Evolutionary conservation across 2,329 filamentous ascomycete species (phyloP), one percentile per base, ranked within the genome.

Genomic region (Stemphylium beticola): DNA sequence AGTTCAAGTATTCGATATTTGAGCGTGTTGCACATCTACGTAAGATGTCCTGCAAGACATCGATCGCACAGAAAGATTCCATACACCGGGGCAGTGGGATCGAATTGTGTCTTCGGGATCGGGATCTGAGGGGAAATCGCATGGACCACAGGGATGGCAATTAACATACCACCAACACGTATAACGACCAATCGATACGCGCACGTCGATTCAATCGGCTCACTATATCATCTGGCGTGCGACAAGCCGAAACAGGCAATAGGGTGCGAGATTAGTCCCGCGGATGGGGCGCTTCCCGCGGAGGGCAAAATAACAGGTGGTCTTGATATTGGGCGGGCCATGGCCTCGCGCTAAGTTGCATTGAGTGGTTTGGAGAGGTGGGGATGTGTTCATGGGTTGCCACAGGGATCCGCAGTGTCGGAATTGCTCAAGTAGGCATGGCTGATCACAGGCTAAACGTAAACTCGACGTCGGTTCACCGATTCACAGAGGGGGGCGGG

Each of bases 391-490:
- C 40, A n/a, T 17, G 18, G 29, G 20, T 42, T 41, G 41, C 17
- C 36, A 38, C 31, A 22, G 15, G 37, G 36, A 34, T 36, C 41
- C 22, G 38, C 20, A 36, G 40, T 10, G 15, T 29, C 45, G 39
- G 40, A 44, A 17, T 20, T 24, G 45, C 45, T 53, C 38, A 32
- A 50, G 34, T 40, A 51, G 36, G 47, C 24, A 41, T 39, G 47
- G 34, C 20, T 45, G 20, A 43, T 45, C 26, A 32, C 18, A 36
- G 22, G 37, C 31, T 38, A 46, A 55, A 49, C 22, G 47, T 51
- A 55, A 51, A 46, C 20, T 29, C 17, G 43, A 51, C 48, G 48
- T 51, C 51, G 14, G 17, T n/a, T n/a, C n/a, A n/a, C n/a, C 14
- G n/a, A 24, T 29, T 10, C 26, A 10, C 9, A 29, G 26, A 4